Evolutionary conservation across 148 eudicot genomes (phyloP).

Genomic region (Chenopodium suecicum): DNA sequence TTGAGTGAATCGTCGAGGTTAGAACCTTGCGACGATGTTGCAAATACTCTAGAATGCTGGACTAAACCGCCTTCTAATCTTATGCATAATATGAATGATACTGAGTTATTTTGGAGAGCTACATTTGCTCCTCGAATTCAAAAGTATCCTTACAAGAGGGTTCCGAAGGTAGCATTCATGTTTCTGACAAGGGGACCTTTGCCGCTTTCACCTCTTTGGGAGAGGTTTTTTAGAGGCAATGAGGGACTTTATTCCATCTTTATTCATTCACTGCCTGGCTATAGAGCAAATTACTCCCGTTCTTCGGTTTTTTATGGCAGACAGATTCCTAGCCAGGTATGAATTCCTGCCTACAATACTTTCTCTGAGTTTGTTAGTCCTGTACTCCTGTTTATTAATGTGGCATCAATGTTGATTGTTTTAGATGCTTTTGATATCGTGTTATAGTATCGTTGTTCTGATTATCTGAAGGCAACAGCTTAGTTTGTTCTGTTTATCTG

Average conservation of each 20-base stretch:
- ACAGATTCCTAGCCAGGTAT: conserved; percentile 54
- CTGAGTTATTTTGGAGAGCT: conserved; percentile 53
- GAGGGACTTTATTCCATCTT: conserved; percentile 42
- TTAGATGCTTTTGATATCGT: neutral
- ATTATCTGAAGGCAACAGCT: neutral
- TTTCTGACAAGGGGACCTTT: conserved; percentile 48
- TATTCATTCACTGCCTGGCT: conserved; percentile 43
- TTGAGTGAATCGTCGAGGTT: conserved; percentile 9
- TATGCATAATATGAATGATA: conserved; percentile 46
- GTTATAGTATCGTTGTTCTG: neutral
- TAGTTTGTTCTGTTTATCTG: neutral
- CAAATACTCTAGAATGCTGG: conserved; percentile 34
- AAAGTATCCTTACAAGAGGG: conserved; percentile 42
- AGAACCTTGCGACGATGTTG: conserved; percentile 24
- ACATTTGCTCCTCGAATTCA: conserved; percentile 41
- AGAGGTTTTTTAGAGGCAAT: conserved; percentile 40
- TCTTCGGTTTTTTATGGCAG: conserved; percentile 46
- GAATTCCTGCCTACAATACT: neutral
- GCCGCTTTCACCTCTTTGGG: conserved; percentile 52
- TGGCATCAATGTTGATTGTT: neutral
- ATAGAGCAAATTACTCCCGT: conserved; percentile 30
- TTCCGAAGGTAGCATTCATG: conserved; percentile 53
- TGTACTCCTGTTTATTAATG: conserved; percentile 5
- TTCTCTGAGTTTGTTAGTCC: neutral
- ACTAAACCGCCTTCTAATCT: conserved; percentile 33